Conservation (phyloP, 2,329 filamentous ascomycete species). For the Pseudogymnoascus sp. region DNA sequence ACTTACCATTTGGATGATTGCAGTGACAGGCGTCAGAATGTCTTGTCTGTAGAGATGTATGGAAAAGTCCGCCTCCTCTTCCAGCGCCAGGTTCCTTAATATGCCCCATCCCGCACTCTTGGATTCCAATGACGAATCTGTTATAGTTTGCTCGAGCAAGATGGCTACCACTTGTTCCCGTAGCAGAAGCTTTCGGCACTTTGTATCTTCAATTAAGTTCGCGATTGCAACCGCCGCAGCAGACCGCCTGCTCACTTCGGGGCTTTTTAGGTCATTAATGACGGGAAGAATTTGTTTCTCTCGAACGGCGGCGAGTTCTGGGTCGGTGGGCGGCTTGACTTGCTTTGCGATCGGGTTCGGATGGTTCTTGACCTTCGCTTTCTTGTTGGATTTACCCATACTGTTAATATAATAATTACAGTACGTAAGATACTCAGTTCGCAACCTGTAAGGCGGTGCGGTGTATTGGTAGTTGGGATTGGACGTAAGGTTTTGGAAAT, state of each 20-base stretch:
- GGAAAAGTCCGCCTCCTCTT: slow-evolving; percentile 61
- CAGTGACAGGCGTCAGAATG: slow-evolving; percentile 52
- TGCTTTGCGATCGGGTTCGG: slow-evolving; percentile 50
- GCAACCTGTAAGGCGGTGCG: neutral
- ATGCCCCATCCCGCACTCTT: slow-evolving; percentile 62
- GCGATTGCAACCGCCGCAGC: slow-evolving; percentile 52
- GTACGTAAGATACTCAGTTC: neutral
- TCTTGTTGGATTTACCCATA: slow-evolving; percentile 54
- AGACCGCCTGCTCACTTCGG: slow-evolving; percentile 52
- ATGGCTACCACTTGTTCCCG: slow-evolving; percentile 59
- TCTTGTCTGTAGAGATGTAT: slow-evolving; percentile 58
- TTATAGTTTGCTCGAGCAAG: slow-evolving; percentile 56
- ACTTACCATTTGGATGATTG: slow-evolving; percentile 47
- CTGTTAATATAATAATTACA: slow-evolving; percentile 10
- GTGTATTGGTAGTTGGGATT: neutral
- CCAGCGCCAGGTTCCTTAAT: slow-evolving; percentile 51
- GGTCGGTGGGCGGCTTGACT: slow-evolving; percentile 55
- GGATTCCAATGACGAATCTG: slow-evolving; percentile 55
- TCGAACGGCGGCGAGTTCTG: slow-evolving; percentile 55
- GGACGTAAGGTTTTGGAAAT: slow-evolving; percentile 7
- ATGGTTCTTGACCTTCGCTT: slow-evolving; percentile 44
- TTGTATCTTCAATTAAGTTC: slow-evolving; percentile 54
- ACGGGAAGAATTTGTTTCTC: slow-evolving; percentile 58
- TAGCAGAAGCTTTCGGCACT: slow-evolving; percentile 57
- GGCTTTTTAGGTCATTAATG: slow-evolving; percentile 51